Base-by-base conservation (phyloP, 495 filamentous ascomycete genomes). In the Neurospora sublineolata region DNA sequence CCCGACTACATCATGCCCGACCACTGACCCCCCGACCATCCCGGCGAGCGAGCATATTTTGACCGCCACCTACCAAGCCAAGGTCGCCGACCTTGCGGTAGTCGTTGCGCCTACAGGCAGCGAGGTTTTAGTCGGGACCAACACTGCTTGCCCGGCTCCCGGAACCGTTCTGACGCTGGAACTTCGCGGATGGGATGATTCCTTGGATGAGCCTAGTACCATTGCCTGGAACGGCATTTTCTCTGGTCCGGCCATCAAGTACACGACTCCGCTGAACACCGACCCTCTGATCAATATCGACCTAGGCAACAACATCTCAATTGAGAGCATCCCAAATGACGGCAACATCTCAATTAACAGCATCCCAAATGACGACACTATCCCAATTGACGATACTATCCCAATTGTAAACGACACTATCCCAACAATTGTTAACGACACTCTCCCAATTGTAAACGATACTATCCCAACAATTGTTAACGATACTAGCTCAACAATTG, bases 21-120 rank as follows among this genome's bases (percentile, higher is more conserved):
- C 52, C 27, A 16, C 14, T 4, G 52, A 60, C 12, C 27, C 52
- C 2, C 27, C 27, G 12, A 9, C 14, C 6, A 60, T 60, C 52
- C 27, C 23, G 5, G 1, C 0, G 14, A 0, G 0, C 27, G 3
- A 16, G 12, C 27, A 60, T 14, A 6, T 0, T 3, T 1, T 16
- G 12, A 30, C 1, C 14, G 52, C 4, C 27, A 18, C 1, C 6
- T 60, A 60, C 14, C 14, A 33, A 1, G 27, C 52, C 52, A 16
- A 0, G 12, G 3, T 60, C 5, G 27, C 52, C 12, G 52, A 33
- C 7, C 27, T 60, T 33, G 52, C 52, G 6, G 14, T 16, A 1
- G 1, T 60, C 3, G 27, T 9, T 33, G 12, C 14, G 12, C 0
- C 14, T 27, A 33, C 14, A 16, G 52, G 52, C 7, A 18, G 7